Evolutionary conservation across 257 asterid genomes (phyloP).

Genomic region (Knoxia roxburghii): DNA sequence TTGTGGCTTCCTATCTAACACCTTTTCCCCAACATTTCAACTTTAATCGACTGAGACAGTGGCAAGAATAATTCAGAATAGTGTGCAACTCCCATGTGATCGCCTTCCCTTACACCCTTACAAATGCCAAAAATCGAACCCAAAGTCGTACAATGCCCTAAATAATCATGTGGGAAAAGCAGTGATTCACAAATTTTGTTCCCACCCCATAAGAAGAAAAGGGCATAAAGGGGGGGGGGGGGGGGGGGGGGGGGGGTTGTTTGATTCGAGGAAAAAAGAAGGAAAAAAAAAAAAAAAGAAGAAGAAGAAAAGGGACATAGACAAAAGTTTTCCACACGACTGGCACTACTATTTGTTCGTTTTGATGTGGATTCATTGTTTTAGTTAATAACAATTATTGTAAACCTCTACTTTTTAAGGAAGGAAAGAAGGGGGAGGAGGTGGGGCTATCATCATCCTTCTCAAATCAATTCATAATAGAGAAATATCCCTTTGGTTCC

Average conservation of each 20-base stretch:
- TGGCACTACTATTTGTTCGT: too few species aligned
- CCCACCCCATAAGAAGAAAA: conserved; percentile 7
- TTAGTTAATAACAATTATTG: conserved; percentile 4
- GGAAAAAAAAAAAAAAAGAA: too few species aligned
- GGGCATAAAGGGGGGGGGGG: background rate
- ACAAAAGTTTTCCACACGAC: background rate
- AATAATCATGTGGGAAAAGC: conserved; percentile 3
- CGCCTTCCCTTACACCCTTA: background rate
- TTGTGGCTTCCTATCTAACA: background rate
- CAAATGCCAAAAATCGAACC: conserved; percentile 9
- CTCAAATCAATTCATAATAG: conserved; percentile 1
- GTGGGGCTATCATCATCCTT: too few species aligned
- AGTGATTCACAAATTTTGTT: conserved; percentile 17
- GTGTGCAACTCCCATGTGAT: conserved; percentile 13
- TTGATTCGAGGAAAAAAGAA: background rate
- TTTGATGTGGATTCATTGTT: background rate
- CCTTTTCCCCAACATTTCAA: conserved; percentile 3
- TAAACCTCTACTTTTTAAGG: conserved; percentile 4
- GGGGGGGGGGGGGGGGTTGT: too few species aligned
- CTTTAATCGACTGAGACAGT: background rate
- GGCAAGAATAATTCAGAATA: conserved; percentile 7
- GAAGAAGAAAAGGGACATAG: too few species aligned
- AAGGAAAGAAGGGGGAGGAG: background rate
- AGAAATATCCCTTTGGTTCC: too few species aligned
- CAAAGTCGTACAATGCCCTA: background rate